Evolutionary conservation across 208 protist genomes (phyloP).

Genomic region (Trypanosomatidae sp.): DNA sequence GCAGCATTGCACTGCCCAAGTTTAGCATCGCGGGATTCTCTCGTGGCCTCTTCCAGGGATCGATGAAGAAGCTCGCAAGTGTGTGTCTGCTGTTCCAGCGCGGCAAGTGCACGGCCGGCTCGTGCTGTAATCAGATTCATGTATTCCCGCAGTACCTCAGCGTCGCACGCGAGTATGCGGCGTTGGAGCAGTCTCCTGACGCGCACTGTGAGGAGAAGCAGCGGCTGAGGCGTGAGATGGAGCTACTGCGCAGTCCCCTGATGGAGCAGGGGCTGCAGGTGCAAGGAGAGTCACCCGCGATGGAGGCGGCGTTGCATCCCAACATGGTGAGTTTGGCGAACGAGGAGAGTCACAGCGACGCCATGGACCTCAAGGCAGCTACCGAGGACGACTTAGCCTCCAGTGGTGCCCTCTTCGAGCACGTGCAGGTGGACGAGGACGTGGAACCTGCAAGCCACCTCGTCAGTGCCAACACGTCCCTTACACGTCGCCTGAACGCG

Average conservation of each 20-base stretch:
- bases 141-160: constrained; percentile 60
- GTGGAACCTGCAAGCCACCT: constrained; percentile 24
- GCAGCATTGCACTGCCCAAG: constrained; percentile 61
- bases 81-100: constrained; percentile 87
- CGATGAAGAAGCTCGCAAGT: constrained; percentile 67
- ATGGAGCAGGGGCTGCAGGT: constrained; percentile 27
- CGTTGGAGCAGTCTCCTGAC: constrained; percentile 16
- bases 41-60: constrained; percentile 82
- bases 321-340: not conserved
- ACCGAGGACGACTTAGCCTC: constrained; percentile 24
- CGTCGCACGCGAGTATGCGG: constrained; percentile 21
- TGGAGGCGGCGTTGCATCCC: not conserved
- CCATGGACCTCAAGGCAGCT: constrained; percentile 1
- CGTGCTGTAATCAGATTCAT: constrained; percentile 90
- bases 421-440: constrained; percentile 43
- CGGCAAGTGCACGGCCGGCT: constrained; percentile 71
- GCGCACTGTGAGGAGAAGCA: constrained; percentile 9
- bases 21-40: constrained; percentile 69
- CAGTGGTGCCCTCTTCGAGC: constrained; percentile 35
- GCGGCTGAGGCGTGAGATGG: constrained; percentile 24
- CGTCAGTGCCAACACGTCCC: constrained; percentile 26
- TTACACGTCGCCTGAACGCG: constrained; percentile 24
- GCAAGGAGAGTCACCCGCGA: constrained; percentile 20
- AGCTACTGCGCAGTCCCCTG: constrained; percentile 26
- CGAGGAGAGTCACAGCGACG: not conserved